Base-by-base conservation (phyloP, 441 rosid species). In the Breynia disticha region DNA sequence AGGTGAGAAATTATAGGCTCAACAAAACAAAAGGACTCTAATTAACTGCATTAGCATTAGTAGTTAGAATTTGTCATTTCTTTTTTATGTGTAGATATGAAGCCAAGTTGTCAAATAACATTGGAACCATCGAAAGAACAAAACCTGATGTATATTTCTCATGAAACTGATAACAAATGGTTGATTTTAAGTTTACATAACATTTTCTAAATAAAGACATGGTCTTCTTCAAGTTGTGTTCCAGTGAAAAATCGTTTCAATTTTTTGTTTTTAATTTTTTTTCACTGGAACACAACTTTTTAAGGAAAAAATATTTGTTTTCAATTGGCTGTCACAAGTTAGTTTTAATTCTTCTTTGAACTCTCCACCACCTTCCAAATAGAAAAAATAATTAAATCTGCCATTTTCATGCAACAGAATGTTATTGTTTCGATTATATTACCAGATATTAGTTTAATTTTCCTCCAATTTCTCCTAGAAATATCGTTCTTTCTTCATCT, bases 191-290 rank as follows among this genome's bases (percentile, higher is more conserved):
- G 43, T 39, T 39, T 39, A 6, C 5, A 39, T 4, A 39, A 2
- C 12, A 39, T 39, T 9, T 2, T 14, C 72, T 69, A 73, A 45
- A 66, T 66, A 56, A 49, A 73, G 64, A 43, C 16, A 61, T 38
- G 0, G 0, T 22, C 13, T 16, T 59, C 56, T 50, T 43, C 24
- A 48, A 52, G 51, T 50, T 60, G 57, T n/a, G 69, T 69, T 73
- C 54, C 48, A 69, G 43, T 4, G 9, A 10, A 24, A 24, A 24
- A 24, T 24, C 7, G 32, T 24, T 24, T 24, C 32, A 24, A 24
- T 39, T 39, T 39, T 39, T 9, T 39, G 5, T 10, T 14, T 39
- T 39, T 39, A 10, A 9, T 39, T 39, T 39, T 37, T 11, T 11
- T 39, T 39, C 43, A 52, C 9, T 49, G 57, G 63, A 59, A 53